phyloP scores from a whole-genome alignment of 352 stramenopile genomes.

The Globisporangium ultimum region DNA sequence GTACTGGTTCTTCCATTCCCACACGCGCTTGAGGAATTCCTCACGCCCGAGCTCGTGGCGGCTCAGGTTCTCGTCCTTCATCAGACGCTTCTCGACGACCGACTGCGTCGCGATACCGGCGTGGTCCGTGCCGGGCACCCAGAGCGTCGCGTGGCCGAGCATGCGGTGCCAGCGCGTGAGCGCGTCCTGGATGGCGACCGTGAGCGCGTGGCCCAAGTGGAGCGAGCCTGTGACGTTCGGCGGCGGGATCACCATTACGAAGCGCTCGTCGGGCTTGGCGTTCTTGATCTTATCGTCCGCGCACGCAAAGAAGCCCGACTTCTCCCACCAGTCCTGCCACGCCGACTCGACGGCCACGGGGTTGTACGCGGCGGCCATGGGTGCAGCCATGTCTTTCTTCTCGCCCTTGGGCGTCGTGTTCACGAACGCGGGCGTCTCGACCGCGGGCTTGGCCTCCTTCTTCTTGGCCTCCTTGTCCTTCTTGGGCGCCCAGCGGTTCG shows the following conservation, averaged over 20 bases:
- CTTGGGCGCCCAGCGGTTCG: constrained; percentile 87
- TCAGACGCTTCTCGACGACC: constrained; percentile 87
- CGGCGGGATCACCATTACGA: constrained; percentile 96
- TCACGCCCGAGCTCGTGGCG: constrained; percentile 90
- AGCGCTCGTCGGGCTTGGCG: constrained; percentile 85
- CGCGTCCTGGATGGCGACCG: constrained; percentile 97
- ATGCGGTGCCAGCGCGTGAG: constrained; percentile 98
- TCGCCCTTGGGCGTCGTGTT: constrained; percentile 93
- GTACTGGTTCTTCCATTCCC: constrained; percentile 96
- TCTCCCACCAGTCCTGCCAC: constrained; percentile 99
- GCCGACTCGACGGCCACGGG: constrained; percentile 95
- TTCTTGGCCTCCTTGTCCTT: constrained; percentile 86
- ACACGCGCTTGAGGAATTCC: constrained; percentile 93
- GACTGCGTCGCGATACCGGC: constrained; percentile 98
- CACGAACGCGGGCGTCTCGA: constrained; percentile 63
- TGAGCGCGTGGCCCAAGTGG: constrained; percentile 98
- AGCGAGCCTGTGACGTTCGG: constrained; percentile 89
- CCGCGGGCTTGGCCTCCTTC: constrained; percentile 52
- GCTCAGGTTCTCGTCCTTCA: constrained; percentile 79
- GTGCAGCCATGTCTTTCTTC: constrained; percentile 91
- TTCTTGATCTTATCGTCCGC: constrained; percentile 81
- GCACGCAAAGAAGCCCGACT: constrained; percentile 93
- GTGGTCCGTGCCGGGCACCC: constrained; percentile 97
- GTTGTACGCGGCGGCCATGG: constrained; percentile 95
- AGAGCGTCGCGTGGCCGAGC: constrained; percentile 96